Base-by-base conservation (phyloP, 1,284 basidiomycete species). In the Caloboletus firmus region DNA sequence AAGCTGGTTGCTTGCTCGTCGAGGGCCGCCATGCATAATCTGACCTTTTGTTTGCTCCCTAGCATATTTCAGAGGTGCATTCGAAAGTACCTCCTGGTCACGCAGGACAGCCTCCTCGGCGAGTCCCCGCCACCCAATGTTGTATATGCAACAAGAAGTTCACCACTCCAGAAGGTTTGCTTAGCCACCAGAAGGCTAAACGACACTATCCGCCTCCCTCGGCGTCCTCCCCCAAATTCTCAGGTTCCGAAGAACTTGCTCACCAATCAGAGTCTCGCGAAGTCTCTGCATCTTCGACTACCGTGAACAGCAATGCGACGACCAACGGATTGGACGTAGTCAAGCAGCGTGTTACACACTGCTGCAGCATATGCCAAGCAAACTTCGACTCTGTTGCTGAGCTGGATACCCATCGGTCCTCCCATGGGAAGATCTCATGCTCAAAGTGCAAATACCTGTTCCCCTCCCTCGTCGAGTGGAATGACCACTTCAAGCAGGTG, bases 91-190 rank as follows among this genome's bases (percentile, higher is more conserved):
- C 54, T 43, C 54, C 9, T 8, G 42, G 28, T 15, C 15, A 49
- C 8, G 30, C 36, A 18, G 43, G 41, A 17, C 39, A 39, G 26
- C 37, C 49, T 24, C 53, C 24, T 24, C 55, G 44, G 11, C 49
- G 45, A 22, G 41, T 41, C 45, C 18, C 58, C 15, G 6, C 57
- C 10, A 59, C 57, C 37, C 43, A 49, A 49, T 69, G 67, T 54
- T 50, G 39, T 44, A 20, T 70, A 24, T 69, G 67, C 57, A 56
- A 65, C 50, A 67, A 63, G 48, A 62, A 51, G 46, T 71, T 70
- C 40, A 48, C 61, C 20, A 51, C 63, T 22, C 44, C 54, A 12
- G 36, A 0, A 22, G 67, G 45, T 20, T 51, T 72, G 18, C 43
- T 53, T 15, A 49, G 44, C 30, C 67, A 69, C 48, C 66, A 59